phyloP scores from a whole-genome alignment of 257 asterid species.

The Ehretia macrophylla region DNA sequence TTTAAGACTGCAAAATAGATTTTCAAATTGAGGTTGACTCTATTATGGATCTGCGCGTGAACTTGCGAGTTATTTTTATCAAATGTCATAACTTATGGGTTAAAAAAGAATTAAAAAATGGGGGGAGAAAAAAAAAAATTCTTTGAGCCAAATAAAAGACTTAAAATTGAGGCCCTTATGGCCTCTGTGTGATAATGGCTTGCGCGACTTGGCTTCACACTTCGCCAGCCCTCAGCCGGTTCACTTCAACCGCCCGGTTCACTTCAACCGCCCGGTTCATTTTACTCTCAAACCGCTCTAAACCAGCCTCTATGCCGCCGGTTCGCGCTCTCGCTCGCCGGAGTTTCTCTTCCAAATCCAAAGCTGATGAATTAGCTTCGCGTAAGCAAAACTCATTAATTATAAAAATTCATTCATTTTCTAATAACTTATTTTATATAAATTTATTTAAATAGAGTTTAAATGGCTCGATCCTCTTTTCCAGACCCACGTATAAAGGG shows the following conservation, averaged over 20 bases:
- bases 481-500: too few species aligned
- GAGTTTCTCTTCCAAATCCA: slow-evolving; percentile 33
- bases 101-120: too few species aligned
- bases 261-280: slow-evolving; percentile 11
- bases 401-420: not conserved
- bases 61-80: too few species aligned
- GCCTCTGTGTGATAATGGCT: slow-evolving; percentile 53
- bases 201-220: slow-evolving; percentile 29
- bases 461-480: too few species aligned
- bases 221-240: slow-evolving; percentile 23
- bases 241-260: slow-evolving; percentile 1
- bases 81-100: too few species aligned
- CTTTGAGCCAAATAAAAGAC: not conserved
- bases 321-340: slow-evolving; percentile 64
- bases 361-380: slow-evolving; percentile 47
- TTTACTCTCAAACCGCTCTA: slow-evolving; percentile 14
- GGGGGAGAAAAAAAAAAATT: too few species aligned
- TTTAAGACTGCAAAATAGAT: too few species aligned
- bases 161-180: not conserved
- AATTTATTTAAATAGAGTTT: not conserved
- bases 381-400: slow-evolving; percentile 30
- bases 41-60: too few species aligned
- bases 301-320: slow-evolving; percentile 12
- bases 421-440: not conserved
- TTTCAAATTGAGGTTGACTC: too few species aligned